Evolutionary conservation across 225 moss, liverwort and hornwort species (phyloP), one percentile per base, ranked within the genome.

Genomic region (Bryum argenteum): DNA sequence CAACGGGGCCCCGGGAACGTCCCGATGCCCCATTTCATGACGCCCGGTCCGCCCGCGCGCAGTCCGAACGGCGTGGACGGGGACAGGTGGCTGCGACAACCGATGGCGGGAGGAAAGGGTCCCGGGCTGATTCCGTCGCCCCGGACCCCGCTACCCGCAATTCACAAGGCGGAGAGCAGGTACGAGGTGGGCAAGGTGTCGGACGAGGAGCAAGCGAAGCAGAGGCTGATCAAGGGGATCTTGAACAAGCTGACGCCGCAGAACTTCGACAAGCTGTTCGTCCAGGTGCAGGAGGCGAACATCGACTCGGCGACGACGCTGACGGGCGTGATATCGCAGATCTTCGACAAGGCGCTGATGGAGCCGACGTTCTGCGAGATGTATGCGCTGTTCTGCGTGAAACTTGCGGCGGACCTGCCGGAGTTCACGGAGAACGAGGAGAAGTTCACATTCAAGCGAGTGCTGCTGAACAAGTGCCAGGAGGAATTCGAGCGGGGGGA

Each of bases 361-460:
- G 97, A 98, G 24, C 97, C 97, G 54, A 98, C 97, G 53, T 98
- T 98, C 72, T 94, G 94, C 72, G 97, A 98, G 79, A 98, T 94
- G 94, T 98, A 98, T 67, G 97, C 97, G 10, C 82, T 84, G 42
- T 98, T 98, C 63, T 98, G 97, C 78, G 92, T 86, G 51, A 81
- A 92, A 63, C 94, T 98, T 15, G 94, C 97, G 6, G 91, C 71
- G 13, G 92, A 94, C 73, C 68, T 98, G 75, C 97, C 97, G 11
- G 97, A 94, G 79, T 98, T 98, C 67, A 76, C 75, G 3, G 91
- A 98, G 77, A 87, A 91, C 16, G 86, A 87, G 9, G 92, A 92
- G 81, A 94, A 88, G 58, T 74, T 98, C 62, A 98, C 97, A 5
- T 98, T 98, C 75, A 98, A 98, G 80, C 85, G 97, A 11, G 97